Base-by-base conservation (phyloP, 1,284 basidiomycete genomes). In the Cryptococcus hybrid region DNA sequence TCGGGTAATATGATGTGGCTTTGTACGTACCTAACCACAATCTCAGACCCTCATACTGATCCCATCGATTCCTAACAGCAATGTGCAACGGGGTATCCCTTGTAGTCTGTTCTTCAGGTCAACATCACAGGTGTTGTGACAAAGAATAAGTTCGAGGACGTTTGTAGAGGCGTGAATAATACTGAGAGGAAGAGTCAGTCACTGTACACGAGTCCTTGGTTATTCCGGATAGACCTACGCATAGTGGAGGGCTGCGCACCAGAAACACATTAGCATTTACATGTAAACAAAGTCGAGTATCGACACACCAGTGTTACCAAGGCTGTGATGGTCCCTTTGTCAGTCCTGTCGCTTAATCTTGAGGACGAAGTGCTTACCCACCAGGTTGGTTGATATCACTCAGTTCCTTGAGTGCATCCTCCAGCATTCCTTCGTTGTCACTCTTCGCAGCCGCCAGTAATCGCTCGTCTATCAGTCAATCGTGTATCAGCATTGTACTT, bases 21-120 rank as follows among this genome's bases (percentile, higher is more conserved):
- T 24, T 24, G 24, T 13, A 38, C 49, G 39, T 34, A 80, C 80
- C 80, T 11, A 81, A 68, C 51, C 68, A 74, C 53, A 71, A 54
- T 63, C 77, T 77, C 75, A 69, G 74, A 36, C 89, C 81, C 7
- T 85, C 76, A 44, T 86, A 85, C 5, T 80, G 79, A 57, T 90
- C 82, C 61, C 85, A 81, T 55, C 88, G 75, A 63, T 80, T 78
- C 58, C 79, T 75, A 13, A 89, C 81, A 1, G 90, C 91, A 15
- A 91, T 82, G 73, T 94, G 92, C 8, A 95, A 80, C 1, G 92
- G 91, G 0, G 92, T 94, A 40, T 87, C 85, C 84, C 84, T 43
- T 88, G 85, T 37, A 89, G 75, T 18, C 83, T 81, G 74, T 93
- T 93, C 67, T 85, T 81, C 15, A 86, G 83, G 71, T 94, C 91